Evolutionary conservation across 108 stramenopile species (phyloP), one percentile per base, ranked within the genome.

Genomic region (Epithemia pelagica): DNA sequence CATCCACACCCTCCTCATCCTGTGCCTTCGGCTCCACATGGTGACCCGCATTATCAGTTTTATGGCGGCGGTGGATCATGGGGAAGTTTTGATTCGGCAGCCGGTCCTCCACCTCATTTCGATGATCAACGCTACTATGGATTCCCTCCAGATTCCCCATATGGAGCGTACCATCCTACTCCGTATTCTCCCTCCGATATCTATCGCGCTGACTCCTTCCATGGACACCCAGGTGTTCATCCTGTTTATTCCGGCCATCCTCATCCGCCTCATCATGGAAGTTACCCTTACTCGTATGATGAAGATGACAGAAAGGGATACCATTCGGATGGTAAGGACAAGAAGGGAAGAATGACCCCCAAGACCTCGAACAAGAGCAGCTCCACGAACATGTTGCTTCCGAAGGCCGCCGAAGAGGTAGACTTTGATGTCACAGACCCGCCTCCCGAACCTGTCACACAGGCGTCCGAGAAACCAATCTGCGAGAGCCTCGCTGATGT

Each of bases 401-500:
- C 91, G 55, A 79, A 84, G 63, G 78, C 91, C 0, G 86, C 91
- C 0, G 58, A 72, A 10, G 91, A 92, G 33, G 77, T 92, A 33
- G 81, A 84, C 65, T 92, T 92, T 76, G 85, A 89, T 28, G 86
- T 92, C 23, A 80, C 82, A 20, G 77, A 86, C 70, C 91, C 91
- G 29, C 91, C 91, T 0, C 67, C 78, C 55, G 59, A 71, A 30
- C 91, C 91, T 0, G 62, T 85, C 7, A 66, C 64, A n/a, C 84
- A 78, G 15, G 69, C 84, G 2, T 76, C 76, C n/a, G 66, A 59
- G n/a, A 31, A 54, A 15, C 75, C 91, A 2, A 67, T 87, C 21
- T 83, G 86, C 23, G 77, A 82, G 37, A 77, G 72, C 22, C 66
- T 80, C 20, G 77, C 69, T 1, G 77, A 80, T 29, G 78, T 93